A percentile compares a stretch with the other conserved stretches of the same genome.
phyloP scores from a whole-genome alignment of 1,284 basidiomycete species.

The Ceratorhiza oryzae-sativae region DNA sequence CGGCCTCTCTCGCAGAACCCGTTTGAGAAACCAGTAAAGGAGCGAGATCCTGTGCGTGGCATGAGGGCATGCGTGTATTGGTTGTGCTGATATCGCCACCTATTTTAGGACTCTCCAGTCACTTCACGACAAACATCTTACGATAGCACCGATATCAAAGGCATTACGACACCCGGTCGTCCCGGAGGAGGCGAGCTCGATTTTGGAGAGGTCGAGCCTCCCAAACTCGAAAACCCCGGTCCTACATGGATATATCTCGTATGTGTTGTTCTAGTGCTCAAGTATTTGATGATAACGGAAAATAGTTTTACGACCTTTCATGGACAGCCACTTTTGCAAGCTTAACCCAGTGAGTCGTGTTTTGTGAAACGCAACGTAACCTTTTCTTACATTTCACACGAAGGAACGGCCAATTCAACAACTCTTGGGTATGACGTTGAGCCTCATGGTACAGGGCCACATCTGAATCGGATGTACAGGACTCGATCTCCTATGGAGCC shows the following conservation, averaged over 20 bases:
- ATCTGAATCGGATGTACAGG: neutral
- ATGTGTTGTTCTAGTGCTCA: neutral
- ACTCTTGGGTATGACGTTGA: neutral
- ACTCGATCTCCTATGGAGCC: neutral
- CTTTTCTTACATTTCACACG: neutral
- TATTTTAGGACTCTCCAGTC: neutral
- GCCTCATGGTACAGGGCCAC: neutral
- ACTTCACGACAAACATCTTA: neutral
- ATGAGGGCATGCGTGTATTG: neutral
- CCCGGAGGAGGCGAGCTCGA: neutral
- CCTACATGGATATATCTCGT: slow-evolving; percentile 19
- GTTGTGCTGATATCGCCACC: neutral
- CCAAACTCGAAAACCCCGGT: slow-evolving; percentile 9
- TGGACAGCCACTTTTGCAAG: slow-evolving; percentile 17
- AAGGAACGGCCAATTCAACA: slow-evolving; percentile 18
- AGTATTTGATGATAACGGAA: neutral
- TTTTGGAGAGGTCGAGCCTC: neutral
- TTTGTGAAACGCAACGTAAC: neutral
- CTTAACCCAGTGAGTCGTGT: slow-evolving; percentile 8
- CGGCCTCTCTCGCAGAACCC: slow-evolving; percentile 20
- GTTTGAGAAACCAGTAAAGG: neutral
- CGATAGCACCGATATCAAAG: neutral
- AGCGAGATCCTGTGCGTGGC: neutral
- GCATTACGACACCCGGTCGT: neutral
- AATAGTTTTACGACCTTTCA: slow-evolving; percentile 28